phyloP scores from a whole-genome alignment of 495 filamentous ascomycete genomes.

The Penicilliopsis zonata region DNA sequence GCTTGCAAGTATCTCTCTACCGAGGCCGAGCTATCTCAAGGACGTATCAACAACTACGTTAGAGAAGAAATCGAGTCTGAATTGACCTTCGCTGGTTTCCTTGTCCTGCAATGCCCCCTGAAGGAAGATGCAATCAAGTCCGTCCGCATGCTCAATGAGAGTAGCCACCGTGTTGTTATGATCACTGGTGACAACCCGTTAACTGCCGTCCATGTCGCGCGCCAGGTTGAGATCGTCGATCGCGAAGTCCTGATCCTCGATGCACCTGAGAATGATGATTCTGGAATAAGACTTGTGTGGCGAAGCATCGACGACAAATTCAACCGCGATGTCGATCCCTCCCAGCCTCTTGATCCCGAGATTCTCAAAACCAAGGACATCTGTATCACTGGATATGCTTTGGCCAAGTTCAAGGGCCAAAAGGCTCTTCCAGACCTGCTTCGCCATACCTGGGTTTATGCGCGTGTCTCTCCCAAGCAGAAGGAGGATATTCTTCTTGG shows the following conservation, averaged over 20 bases:
- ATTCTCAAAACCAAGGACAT: slow-evolving; percentile 84
- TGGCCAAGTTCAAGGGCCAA: slow-evolving; percentile 80
- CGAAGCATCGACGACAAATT: slow-evolving; percentile 86
- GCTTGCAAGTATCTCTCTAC: slow-evolving; percentile 82
- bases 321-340: slow-evolving; percentile 78
- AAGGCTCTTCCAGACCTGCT: slow-evolving; percentile 59
- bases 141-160: slow-evolving; percentile 96
- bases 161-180: slow-evolving; percentile 97
- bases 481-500: slow-evolving; percentile 97
- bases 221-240: slow-evolving; percentile 95
- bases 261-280: slow-evolving; percentile 80
- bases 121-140: slow-evolving; percentile 94
- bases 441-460: slow-evolving; percentile 93
- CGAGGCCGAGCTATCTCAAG: slow-evolving; percentile 68
- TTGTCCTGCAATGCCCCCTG: slow-evolving; percentile 88
- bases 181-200: slow-evolving; percentile 98
- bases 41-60: slow-evolving; percentile 81
- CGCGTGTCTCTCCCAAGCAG: slow-evolving; percentile 94
- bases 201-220: slow-evolving; percentile 90
- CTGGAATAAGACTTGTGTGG: slow-evolving; percentile 80
- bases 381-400: slow-evolving; percentile 90
- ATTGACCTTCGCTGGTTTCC: slow-evolving; percentile 83
- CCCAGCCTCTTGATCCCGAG: slow-evolving; percentile 63
- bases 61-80: slow-evolving; percentile 83
- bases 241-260: slow-evolving; percentile 91